phyloP scores from a whole-genome alignment of 441 rosid genomes.

The Populus hybrid region DNA sequence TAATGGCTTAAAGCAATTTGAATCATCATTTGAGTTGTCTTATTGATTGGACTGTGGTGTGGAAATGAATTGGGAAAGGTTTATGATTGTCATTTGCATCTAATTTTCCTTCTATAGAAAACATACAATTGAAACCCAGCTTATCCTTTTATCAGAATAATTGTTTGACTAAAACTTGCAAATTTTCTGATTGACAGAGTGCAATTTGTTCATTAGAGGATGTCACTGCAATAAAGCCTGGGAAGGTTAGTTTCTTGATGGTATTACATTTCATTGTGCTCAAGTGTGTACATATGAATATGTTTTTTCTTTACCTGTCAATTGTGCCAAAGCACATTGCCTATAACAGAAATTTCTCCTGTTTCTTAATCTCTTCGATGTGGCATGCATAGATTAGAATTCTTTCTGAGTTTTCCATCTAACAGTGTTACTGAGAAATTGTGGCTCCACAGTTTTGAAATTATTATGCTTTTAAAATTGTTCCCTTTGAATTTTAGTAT shows the following conservation, averaged over 20 bases:
- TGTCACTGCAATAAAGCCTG: conserved; percentile 67
- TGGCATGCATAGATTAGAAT: not conserved
- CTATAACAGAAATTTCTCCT: not conserved
- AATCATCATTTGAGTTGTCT: not conserved
- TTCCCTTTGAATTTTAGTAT: not conserved
- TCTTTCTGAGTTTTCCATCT: not conserved
- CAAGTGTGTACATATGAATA: not conserved
- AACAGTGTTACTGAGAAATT: not conserved
- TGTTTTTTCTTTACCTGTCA: not conserved
- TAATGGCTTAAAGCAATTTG: not conserved
- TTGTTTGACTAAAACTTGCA: conserved; percentile 16
- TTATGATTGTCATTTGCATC: not conserved
- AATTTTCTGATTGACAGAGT: conserved; percentile 49
- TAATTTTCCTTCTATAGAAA: conserved; percentile 4
- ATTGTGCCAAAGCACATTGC: not conserved
- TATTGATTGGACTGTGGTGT: conserved; percentile 1
- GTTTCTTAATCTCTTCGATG: not conserved
- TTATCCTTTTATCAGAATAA: conserved; percentile 5
- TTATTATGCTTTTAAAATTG: not conserved
- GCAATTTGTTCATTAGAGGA: conserved; percentile 96
- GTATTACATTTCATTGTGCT: not conserved
- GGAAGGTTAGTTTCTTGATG: conserved; percentile 55
- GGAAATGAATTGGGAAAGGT: not conserved
- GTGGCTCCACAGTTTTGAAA: not conserved
- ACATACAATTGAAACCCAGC: not conserved